phyloP scores from a whole-genome alignment of 1,284 basidiomycete genomes.

The Fomitiporia mediterranea region DNA sequence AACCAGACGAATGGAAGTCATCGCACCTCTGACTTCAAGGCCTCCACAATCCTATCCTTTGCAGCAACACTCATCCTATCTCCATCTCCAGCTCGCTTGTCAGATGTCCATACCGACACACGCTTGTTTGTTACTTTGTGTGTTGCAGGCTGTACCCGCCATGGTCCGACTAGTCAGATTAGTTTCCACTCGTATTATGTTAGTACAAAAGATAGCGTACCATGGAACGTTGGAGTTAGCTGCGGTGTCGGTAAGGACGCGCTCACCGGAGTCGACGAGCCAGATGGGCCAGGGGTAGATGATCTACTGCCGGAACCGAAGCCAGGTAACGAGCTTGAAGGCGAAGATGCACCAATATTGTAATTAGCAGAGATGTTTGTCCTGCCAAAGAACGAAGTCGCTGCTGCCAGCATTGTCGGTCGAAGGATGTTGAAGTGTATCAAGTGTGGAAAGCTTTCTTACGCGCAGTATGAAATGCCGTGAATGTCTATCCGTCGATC shows the following conservation, averaged over 20 bases:
- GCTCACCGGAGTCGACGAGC: conserved; percentile 32
- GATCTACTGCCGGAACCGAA: conserved; percentile 17
- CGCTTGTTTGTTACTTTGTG: conserved; percentile 87
- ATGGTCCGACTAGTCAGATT: conserved; percentile 58
- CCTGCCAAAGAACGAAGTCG: conserved; percentile 84
- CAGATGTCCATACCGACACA: conserved; percentile 86
- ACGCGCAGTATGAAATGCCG: background rate
- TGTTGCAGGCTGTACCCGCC: conserved; percentile 78
- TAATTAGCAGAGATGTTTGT: conserved; percentile 85
- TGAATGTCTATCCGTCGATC: background rate
- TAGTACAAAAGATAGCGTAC: background rate
- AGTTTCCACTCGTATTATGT: background rate
- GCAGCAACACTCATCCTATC: conserved; percentile 58
- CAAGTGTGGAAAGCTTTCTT: too few species aligned
- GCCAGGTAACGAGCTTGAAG: conserved; percentile 54
- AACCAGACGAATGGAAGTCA: background rate
- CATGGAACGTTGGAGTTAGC: conserved; percentile 49
- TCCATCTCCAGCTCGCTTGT: conserved; percentile 75
- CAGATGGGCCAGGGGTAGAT: conserved; percentile 32
- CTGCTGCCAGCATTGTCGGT: conserved; percentile 76
- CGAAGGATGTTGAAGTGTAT: too few species aligned
- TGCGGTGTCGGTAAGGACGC: conserved; percentile 37
- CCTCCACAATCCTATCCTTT: conserved; percentile 72
- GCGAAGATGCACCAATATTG: conserved; percentile 49
- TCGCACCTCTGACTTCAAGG: conserved; percentile 83